Conservation (phyloP, 257 asterid species). For the Solanum acaule region DNA sequence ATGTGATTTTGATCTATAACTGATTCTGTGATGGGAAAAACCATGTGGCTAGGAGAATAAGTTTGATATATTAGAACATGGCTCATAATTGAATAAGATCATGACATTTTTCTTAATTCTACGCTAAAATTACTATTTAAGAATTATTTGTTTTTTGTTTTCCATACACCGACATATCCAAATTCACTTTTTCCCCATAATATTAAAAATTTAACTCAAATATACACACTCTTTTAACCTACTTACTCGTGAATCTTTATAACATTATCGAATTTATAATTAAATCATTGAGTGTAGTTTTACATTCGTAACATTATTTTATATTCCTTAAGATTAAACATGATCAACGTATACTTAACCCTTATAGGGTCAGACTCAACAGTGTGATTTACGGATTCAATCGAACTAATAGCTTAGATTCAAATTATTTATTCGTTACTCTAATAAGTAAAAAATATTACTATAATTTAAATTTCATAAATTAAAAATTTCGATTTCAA, state of each 20-base stretch:
- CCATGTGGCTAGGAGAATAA: slow-evolving; percentile 16
- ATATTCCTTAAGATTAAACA: not conserved
- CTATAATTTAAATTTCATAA: not conserved
- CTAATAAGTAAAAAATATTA: not conserved
- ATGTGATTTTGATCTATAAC: slow-evolving; percentile 8
- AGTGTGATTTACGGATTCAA: not conserved
- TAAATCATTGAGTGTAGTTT: too few relatives aligned
- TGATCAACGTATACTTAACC: not conserved
- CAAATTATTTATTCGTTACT: not conserved
- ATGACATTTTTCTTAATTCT: slow-evolving; percentile 8
- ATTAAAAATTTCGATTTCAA: not conserved
- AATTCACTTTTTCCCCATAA: not conserved
- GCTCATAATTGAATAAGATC: slow-evolving; percentile 21
- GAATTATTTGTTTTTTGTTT: not conserved
- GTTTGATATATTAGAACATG: slow-evolving; percentile 13
- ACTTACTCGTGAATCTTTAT: not conserved
- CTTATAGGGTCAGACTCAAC: not conserved
- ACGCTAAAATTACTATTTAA: not conserved
- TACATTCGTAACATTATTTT: not conserved
- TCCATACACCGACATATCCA: not conserved
- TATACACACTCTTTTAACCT: not conserved
- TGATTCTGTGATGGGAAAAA: slow-evolving; percentile 8
- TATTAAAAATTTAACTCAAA: not conserved
- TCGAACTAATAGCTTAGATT: not conserved
- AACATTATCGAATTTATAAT: too few relatives aligned